phyloP scores from a whole-genome alignment of 805 yeast genomes.

The Candida argentea region DNA sequence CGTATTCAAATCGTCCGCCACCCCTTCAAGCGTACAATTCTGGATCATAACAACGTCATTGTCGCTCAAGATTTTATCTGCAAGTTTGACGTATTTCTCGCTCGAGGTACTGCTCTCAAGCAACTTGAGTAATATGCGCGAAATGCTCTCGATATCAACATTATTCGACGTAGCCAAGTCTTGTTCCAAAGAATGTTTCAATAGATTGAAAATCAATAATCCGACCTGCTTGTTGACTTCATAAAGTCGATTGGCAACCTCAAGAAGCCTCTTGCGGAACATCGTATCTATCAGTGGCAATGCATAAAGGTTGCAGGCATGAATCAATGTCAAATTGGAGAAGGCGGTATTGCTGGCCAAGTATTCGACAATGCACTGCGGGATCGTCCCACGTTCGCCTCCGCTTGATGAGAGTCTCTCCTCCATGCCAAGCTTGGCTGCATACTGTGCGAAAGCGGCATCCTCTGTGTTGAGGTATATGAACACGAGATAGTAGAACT shows the following conservation, averaged over 20 bases:
- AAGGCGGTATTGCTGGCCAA: constrained; percentile 10
- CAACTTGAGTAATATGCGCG: constrained; percentile 14
- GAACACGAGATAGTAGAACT: constrained; percentile 16
- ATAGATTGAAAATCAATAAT: constrained; percentile 19
- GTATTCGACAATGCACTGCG: constrained; percentile 18
- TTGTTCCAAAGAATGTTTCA: constrained; percentile 17
- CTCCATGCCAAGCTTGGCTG: constrained; percentile 13
- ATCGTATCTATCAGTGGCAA: constrained; percentile 18
- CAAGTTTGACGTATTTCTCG: constrained; percentile 6
- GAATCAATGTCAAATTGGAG: constrained; percentile 16
- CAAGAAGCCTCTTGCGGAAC: constrained; percentile 21
- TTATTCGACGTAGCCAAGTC: constrained; percentile 19
- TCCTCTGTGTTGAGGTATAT: constrained; percentile 21
- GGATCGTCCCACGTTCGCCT: constrained; percentile 9
- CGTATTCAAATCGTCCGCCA: too few species aligned
- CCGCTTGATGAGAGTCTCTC: too few species aligned
- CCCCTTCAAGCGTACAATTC: too few species aligned
- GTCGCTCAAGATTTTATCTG: constrained; percentile 10
- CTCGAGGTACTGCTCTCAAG: constrained; percentile 2
- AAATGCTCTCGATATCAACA: constrained; percentile 17
- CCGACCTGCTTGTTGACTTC: constrained; percentile 11
- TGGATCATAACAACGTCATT: constrained; percentile 7
- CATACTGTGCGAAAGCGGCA: constrained; percentile 13
- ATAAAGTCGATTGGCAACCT: constrained; percentile 18
- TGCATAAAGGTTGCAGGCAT: constrained; percentile 21